Base-by-base conservation (phyloP, 441 rosid species). In the Erodium chrysanthum region DNA sequence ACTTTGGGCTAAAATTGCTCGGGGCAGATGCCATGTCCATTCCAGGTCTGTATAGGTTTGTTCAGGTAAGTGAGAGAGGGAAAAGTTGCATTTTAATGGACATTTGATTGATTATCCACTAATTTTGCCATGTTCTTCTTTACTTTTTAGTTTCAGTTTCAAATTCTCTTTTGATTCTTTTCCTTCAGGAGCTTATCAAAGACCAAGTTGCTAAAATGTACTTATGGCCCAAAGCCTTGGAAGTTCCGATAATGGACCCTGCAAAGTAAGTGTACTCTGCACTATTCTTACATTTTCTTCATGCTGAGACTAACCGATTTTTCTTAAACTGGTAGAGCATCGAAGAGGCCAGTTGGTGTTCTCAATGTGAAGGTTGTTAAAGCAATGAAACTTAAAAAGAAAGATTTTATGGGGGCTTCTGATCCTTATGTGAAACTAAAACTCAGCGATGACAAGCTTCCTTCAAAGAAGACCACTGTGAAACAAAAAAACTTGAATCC, bases 21-120 rank as follows among this genome's bases (percentile, higher is more conserved):
- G 77, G 77, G 17, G 77, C 77, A 22, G 77, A 74, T 69, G 74
- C 74, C 22, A 74, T 74, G 77, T 29, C 74, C 50, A 74, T 74
- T 37, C 77, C 77, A 15, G 77, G 77, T 23, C 73, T 74, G n/a
- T 74, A 74, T 66, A 66, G 77, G 33, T 70, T 74, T 66, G 77
- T 70, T 66, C 77, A 74, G 74, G 77, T 74, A 7, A 54, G 8
- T 52, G 23, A 52, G 17, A 17, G 31, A 20, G 10, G 59, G 59
- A 2, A 18, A 52, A 52, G n/a, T 0, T 54, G 60, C 22, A 52
- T 52, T 4, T 52, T 52, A 15, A 52, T 14, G 56, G 20, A 15
- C n/a, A 14, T 48, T 12, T 48, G 5, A 3, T 12, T 48, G 5
- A 3, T 29, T 29, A 29, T 29, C 56, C 6, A 14, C 20, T 15